Base-by-base conservation (phyloP, 2,329 filamentous ascomycete genomes). In the Fusarium avenaceum region DNA sequence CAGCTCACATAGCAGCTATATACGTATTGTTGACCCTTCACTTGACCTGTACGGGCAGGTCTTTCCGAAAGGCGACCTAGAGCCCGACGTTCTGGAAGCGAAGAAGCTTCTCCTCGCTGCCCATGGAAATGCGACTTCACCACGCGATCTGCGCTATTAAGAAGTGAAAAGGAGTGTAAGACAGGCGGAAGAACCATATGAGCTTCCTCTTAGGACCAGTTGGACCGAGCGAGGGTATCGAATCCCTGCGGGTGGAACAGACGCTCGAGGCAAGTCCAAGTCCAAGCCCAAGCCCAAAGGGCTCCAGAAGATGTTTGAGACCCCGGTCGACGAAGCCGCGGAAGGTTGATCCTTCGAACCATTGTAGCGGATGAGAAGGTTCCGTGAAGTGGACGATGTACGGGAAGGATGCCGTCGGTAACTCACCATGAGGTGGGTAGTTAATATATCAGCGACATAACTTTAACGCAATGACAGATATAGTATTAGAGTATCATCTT, bases 121-220 rank as follows among this genome's bases (percentile, higher is more conserved):
- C 43, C 46, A 24, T 48, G 8, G 8, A 35, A 32, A 62, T 52
- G 51, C 30, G 19, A 60, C 40, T 54, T 48, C 13, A 38, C 33
- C 52, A 63, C 44, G 58, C 43, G 32, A 28, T 49, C 47, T 49
- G 51, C 47, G 47, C 47, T 47, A 45, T 57, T 59, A 22, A 39
- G 46, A 64, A 67, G 28, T 38, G 17, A 35, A 22, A 30, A 11
- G 13, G 53, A 42, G 55, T 22, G 40, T 53, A 22, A 46, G 35
- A 63, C 52, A 48, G 39, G 54, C 47, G 32, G 44, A 46, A 66
- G 60, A 57, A 8, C 22, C 13, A 32, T 38, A 52, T 67, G 61
- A 63, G 57, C 57, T 70, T 69, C 54, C 65, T 72, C 65, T 68
- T 74, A 69, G 56, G 56, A 70, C 50, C 40, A 44, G 40, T 42